These are phyloP conservation scores for Pseudogymnoascus sp. DNA, from an alignment of 2,329 filamentous ascomycete species.

Conservation along the genomic window DNA sequence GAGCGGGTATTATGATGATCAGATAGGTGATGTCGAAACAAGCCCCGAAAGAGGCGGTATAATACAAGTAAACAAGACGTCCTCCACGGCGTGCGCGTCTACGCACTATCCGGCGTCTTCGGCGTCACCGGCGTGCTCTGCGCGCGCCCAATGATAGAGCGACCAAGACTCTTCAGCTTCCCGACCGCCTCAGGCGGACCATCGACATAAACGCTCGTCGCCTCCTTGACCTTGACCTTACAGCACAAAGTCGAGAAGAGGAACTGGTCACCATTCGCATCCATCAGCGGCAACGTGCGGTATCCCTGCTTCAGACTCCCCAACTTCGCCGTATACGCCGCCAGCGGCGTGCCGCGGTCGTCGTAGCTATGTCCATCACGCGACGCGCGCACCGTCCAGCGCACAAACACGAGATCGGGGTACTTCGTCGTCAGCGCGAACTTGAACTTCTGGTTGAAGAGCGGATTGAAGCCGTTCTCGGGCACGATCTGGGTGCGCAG, in stretches of 20 bases:
- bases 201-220: constrained; percentile 50
- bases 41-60: background rate
- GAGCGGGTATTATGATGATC: constrained; percentile 6
- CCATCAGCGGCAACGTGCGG: constrained; percentile 82
- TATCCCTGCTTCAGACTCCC: constrained; percentile 85
- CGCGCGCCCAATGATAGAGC: constrained; percentile 48
- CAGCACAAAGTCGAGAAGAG: constrained; percentile 93
- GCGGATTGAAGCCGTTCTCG: constrained; percentile 89
- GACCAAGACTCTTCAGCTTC: constrained; percentile 49
- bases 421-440: constrained; percentile 89
- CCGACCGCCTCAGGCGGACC: constrained; percentile 40
- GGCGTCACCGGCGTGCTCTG: background rate
- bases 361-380: constrained; percentile 64
- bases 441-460: constrained; percentile 71
- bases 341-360: constrained; percentile 53
- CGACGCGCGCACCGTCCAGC: constrained; percentile 86
- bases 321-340: constrained; percentile 88
- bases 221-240: constrained; percentile 61
- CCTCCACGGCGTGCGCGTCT: background rate
- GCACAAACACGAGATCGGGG: constrained; percentile 86
- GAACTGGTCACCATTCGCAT: constrained; percentile 84
- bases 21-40: background rate
- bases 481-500: constrained; percentile 72
- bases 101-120: background rate
- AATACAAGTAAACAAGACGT: constrained; percentile 3